Conservation (phyloP, 805 yeast genomes). For the Pichia exigua region DNA sequence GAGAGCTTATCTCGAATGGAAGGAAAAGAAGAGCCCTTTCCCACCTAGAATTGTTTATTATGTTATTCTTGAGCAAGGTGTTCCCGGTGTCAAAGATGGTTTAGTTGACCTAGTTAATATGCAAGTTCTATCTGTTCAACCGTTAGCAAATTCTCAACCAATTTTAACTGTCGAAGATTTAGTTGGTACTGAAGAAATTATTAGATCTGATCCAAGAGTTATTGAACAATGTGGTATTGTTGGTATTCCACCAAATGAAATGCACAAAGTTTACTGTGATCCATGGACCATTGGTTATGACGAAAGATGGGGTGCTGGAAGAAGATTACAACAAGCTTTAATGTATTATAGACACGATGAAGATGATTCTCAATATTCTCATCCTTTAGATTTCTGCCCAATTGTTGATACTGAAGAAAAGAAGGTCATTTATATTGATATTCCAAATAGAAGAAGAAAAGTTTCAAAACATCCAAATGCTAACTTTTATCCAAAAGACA, state of each 20-base stretch:
- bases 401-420: constrained; percentile 66
- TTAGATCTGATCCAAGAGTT: constrained; percentile 64
- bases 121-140: constrained; percentile 39
- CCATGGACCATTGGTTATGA: constrained; percentile 63
- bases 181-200: constrained; percentile 50
- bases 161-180: constrained; percentile 66
- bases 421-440: constrained; percentile 66
- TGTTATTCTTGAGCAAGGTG: constrained; percentile 52
- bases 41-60: constrained; percentile 67
- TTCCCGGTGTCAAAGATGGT: constrained; percentile 64
- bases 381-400: constrained; percentile 77
- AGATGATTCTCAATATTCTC: constrained; percentile 62
- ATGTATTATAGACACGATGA: constrained; percentile 69
- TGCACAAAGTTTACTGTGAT: constrained; percentile 55
- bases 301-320: constrained; percentile 66
- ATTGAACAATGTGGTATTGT: constrained; percentile 64
- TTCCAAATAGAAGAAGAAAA: constrained; percentile 68
- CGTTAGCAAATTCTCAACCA: constrained; percentile 60
- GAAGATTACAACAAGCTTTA: constrained; percentile 73
- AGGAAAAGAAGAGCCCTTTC: constrained; percentile 46
- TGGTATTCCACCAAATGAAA: constrained; percentile 57
- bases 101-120: constrained; percentile 48
- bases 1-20: constrained; percentile 56
- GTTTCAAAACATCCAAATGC: constrained; percentile 61
- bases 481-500: constrained; percentile 60